Evolutionary conservation across 2,329 filamentous ascomycete species (phyloP).

Genomic region (Apiospora pterosperma): DNA sequence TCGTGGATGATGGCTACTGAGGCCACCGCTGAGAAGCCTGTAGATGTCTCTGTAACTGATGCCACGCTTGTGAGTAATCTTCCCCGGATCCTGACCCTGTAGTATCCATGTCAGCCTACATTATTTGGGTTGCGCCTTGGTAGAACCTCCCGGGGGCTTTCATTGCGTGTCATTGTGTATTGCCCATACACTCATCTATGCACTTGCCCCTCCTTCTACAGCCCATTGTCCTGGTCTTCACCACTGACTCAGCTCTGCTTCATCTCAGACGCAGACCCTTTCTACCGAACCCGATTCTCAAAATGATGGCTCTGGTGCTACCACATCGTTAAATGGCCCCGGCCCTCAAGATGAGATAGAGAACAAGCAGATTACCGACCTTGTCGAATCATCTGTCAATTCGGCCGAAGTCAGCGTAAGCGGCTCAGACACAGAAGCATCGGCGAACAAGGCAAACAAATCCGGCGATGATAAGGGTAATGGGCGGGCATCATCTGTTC

Average conservation of each 20-base stretch:
- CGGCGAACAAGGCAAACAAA: constrained; percentile 54
- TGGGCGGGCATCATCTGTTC: constrained; percentile 52
- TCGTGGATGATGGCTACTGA: constrained; percentile 33
- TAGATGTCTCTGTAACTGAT: constrained; percentile 30
- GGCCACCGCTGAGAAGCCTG: constrained; percentile 26
- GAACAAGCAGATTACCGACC: constrained; percentile 54
- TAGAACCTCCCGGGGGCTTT: not conserved
- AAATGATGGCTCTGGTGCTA: constrained; percentile 42
- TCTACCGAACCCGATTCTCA: constrained; percentile 37
- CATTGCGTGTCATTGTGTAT: not conserved
- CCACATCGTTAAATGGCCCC: constrained; percentile 44
- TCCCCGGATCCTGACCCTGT: not conserved
- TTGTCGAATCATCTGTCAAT: constrained; percentile 55
- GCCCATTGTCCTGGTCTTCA: constrained; percentile 7
- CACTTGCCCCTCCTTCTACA: constrained; percentile 6
- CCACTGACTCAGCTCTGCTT: constrained; percentile 4
- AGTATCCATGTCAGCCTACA: not conserved
- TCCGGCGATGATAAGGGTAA: constrained; percentile 58
- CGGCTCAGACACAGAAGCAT: constrained; percentile 74
- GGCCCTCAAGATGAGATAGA: constrained; percentile 48
- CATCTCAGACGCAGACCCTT: constrained; percentile 25
- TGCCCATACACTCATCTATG: constrained; percentile 7
- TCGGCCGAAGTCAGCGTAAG: constrained; percentile 67
- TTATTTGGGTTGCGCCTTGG: not conserved
- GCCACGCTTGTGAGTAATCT: constrained; percentile 27